A percentile compares a stretch with the other conserved stretches of the same genome.
These are phyloP conservation scores for Thelonectria discophora DNA, from an alignment of 2,329 filamentous ascomycete species.

Conservation along the genomic window DNA sequence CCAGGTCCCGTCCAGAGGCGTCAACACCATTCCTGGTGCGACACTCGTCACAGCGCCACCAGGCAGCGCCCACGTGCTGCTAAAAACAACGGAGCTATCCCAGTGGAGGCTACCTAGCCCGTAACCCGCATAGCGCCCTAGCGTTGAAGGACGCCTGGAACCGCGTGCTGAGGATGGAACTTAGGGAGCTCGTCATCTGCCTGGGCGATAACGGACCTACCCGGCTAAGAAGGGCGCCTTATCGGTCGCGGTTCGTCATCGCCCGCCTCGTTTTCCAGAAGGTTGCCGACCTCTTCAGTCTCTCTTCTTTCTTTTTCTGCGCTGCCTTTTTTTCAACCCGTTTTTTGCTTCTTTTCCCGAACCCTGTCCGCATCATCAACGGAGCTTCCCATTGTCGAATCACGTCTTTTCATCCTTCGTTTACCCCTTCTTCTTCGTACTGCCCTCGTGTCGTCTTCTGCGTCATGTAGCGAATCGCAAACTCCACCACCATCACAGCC, in stretches of 20 bases:
- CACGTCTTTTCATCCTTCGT: not conserved
- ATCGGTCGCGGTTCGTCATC: slow-evolving; percentile 21
- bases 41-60: slow-evolving; percentile 12
- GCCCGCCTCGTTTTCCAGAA: slow-evolving; percentile 3
- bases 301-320: slow-evolving; percentile 18
- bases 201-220: slow-evolving; percentile 23
- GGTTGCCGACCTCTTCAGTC: slow-evolving; percentile 10
- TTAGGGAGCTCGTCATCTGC: slow-evolving; percentile 24
- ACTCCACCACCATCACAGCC: slow-evolving; percentile 1
- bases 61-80: slow-evolving; percentile 18
- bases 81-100: not conserved
- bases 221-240: slow-evolving; percentile 17
- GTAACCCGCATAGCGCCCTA: slow-evolving; percentile 12
- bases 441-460: not conserved
- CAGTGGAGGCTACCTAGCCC: not conserved
- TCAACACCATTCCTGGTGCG: not conserved
- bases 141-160: slow-evolving; percentile 9
- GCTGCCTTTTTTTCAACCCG: slow-evolving; percentile 10
- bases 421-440: not conserved
- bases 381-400: not conserved
- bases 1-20: too few relatives aligned
- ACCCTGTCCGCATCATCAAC: not conserved
- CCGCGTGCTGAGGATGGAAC: not conserved
- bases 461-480: slow-evolving; percentile 7
- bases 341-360: slow-evolving; percentile 5